Evolutionary conservation across 2,329 filamentous ascomycete species (phyloP).

Genomic region (Colletotrichum sp.): DNA sequence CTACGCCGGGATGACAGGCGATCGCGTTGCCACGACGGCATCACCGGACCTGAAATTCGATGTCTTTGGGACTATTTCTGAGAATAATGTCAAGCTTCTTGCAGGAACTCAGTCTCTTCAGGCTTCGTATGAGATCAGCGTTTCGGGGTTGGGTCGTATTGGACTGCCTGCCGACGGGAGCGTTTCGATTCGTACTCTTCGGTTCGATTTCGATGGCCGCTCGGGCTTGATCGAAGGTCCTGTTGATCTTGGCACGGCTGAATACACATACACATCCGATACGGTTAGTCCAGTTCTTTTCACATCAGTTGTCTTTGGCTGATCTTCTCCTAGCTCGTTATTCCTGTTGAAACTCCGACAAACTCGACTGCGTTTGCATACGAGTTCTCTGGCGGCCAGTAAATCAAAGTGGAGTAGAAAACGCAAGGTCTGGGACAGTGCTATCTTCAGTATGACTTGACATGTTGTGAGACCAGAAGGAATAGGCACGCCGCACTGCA

Average conservation of each 20-base stretch:
- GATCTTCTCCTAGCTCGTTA: background rate
- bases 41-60: background rate
- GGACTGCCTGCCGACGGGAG: background rate
- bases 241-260: background rate
- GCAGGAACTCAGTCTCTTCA: background rate
- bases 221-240: background rate
- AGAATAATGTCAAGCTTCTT: background rate
- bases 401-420: background rate
- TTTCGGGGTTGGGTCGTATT: background rate
- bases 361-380: background rate
- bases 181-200: background rate
- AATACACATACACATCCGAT: background rate
- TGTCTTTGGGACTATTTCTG: background rate
- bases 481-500: background rate
- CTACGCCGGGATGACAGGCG: background rate
- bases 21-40: background rate
- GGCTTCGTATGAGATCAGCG: background rate
- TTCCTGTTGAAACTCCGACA: background rate
- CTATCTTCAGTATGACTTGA: background rate
- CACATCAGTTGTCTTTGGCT: background rate
- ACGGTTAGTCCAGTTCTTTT: background rate
- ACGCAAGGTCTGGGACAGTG: background rate
- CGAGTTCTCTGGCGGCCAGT: background rate
- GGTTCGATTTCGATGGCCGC: background rate
- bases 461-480: background rate